These are phyloP conservation scores for Annona squamosa DNA, from an alignment of 164 flowering plant species.

Conservation along the genomic window DNA sequence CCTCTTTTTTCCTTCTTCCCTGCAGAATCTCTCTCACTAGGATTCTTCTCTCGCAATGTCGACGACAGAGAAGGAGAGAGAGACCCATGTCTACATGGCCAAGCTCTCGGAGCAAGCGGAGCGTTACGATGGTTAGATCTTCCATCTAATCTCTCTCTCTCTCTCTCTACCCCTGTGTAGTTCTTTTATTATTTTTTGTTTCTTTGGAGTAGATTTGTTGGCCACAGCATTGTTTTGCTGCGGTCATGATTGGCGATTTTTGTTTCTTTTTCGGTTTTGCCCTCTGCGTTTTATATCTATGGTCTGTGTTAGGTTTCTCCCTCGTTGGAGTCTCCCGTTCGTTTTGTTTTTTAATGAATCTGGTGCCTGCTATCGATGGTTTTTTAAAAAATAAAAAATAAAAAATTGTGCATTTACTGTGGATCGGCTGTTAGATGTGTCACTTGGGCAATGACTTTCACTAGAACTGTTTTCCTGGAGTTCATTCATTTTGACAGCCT, in stretches of 20 bases:
- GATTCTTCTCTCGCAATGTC: slow-evolving; percentile 1
- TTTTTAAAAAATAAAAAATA: too few species aligned
- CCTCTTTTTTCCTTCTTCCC: background rate
- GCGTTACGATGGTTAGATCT: slow-evolving; percentile 12
- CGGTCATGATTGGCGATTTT: background rate
- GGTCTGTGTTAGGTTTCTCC: too few species aligned
- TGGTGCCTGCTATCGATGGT: too few species aligned
- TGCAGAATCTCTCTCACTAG: background rate
- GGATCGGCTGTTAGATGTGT: too few species aligned
- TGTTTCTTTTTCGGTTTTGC: background rate
- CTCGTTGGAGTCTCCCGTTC: too few species aligned
- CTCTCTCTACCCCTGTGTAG: background rate
- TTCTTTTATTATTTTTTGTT: background rate
- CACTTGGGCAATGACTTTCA: too few species aligned
- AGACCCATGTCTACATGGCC: slow-evolving; percentile 14
- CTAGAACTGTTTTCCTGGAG: too few species aligned
- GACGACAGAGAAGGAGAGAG: slow-evolving; percentile 7
- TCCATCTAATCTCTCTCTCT: background rate
- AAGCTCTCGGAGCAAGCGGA: slow-evolving; percentile 10
- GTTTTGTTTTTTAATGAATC: too few species aligned
- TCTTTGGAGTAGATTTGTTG: background rate
- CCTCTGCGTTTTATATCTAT: background rate
- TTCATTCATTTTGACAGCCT: too few species aligned
- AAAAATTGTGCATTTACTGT: too few species aligned
- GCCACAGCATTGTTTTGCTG: background rate